Base-by-base conservation (phyloP, 1,139 yeast species). In the Zhuliangozyma parablackwelliae region DNA sequence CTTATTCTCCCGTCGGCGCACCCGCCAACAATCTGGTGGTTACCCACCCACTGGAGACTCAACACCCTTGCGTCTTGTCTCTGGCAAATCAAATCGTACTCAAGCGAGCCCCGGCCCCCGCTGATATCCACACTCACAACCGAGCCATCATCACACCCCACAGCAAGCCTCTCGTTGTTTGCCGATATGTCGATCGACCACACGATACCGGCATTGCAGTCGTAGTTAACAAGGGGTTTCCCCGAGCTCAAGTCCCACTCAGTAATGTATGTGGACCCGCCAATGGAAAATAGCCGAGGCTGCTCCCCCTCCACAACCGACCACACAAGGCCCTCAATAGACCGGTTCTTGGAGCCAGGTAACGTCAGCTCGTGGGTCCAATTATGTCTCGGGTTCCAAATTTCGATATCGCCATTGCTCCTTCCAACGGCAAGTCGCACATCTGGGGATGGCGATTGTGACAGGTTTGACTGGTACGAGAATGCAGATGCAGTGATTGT, bases 71-170 rank as follows among this genome's bases (percentile, higher is more conserved):
- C 78, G 41, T 83, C 89, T 54, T 88, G 96, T 61, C 96, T 75
- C 59, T 87, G 95, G 44, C 95, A 72, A 37, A 89, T 79, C 35
- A 73, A 63, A 40, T 75, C 82, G 56, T 84, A 89, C 51, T 87
- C 96, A 51, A 92, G 68, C 16, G 75, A 75, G 3, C 96, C 96
- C 24, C 70, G 70, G 10, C 96, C 97, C 10, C 95, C 95, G 10
- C 88, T 69, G 30, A 90, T 80, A 53, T 88, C 90, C 16, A 90
- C 70, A 7, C 92, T 61, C 1, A 85, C 95, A 6, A 92, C 92
- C 5, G 89, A 73, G 21, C 98, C 98, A 54, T 90, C 95, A 50
- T 92, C 98, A 61, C 98, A 92, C 1, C 98, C 98, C 1, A 87
- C 87, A 1, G 96, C 89, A 31, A 94, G 65, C 49, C 72, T 78